phyloP scores from a whole-genome alignment of 2,329 filamentous ascomycete species.

The Sphaerulina musiva region DNA sequence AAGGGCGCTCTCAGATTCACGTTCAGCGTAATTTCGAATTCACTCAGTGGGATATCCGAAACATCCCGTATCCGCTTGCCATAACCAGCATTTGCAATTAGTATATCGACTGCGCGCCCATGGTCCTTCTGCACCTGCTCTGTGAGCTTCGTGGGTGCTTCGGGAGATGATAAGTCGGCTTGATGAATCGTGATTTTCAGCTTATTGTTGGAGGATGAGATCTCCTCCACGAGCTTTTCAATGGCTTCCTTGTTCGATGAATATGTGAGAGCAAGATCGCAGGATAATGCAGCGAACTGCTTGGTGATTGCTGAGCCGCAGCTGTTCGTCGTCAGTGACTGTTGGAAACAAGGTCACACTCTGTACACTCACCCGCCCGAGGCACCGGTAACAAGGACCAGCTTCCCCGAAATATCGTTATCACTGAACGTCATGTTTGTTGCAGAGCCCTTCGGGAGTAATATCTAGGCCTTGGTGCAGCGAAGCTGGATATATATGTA shows the following conservation, averaged over 20 bases:
- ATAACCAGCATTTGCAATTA: conserved; percentile 61
- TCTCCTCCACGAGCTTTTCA: conserved; percentile 36
- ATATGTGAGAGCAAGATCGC: conserved; percentile 55
- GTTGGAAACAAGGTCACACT: neutral
- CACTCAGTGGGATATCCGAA: conserved; percentile 54
- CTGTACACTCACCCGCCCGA: conserved; percentile 36
- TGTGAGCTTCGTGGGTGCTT: conserved; percentile 50
- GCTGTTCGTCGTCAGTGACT: conserved; percentile 30
- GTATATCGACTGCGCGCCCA: conserved; percentile 53
- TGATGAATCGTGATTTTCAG: conserved; percentile 50
- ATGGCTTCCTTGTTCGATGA: conserved; percentile 46
- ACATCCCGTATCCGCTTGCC: conserved; percentile 52
- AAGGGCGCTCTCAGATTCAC: conserved; percentile 59
- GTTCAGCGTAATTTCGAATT: conserved; percentile 58
- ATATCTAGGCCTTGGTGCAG: neutral
- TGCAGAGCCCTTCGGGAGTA: neutral
- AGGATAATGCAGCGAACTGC: conserved; percentile 46
- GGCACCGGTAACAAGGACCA: conserved; percentile 57
- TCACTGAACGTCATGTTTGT: conserved; percentile 17
- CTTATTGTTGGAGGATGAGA: conserved; percentile 13
- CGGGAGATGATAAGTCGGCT: conserved; percentile 51
- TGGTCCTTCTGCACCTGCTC: conserved; percentile 49
- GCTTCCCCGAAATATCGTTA: conserved; percentile 43
- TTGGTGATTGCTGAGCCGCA: conserved; percentile 54
- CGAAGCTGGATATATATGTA: neutral